Conservation (phyloP, 2,329 filamentous ascomycete species). For the Beauveria brongniartii region DNA sequence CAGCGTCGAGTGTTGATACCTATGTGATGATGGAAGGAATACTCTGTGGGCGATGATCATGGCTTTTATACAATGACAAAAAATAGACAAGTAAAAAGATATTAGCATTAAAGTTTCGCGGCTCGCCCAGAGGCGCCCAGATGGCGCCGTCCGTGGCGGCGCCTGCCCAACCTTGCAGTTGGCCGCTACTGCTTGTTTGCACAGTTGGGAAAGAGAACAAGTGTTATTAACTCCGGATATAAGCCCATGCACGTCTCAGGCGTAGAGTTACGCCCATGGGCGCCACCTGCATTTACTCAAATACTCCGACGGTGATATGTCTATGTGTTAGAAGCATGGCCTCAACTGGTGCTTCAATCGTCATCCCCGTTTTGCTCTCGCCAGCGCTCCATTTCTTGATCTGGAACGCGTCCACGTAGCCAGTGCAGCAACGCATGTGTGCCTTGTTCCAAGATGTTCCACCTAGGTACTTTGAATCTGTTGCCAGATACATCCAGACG, state of each 20-base stretch:
- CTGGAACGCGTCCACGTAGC: conserved; percentile 68
- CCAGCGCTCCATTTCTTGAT: conserved; percentile 51
- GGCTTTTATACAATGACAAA: background rate
- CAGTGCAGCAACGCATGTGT: conserved; percentile 78
- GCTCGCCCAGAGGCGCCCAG: background rate
- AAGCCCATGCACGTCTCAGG: background rate
- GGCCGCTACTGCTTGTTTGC: background rate
- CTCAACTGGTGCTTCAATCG: background rate
- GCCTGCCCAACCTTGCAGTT: background rate
- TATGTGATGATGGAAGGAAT: background rate
- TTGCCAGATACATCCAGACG: conserved; percentile 75
- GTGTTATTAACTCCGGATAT: background rate
- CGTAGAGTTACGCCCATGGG: background rate
- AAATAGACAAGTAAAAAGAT: background rate
- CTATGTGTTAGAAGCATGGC: background rate
- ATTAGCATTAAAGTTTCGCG: background rate
- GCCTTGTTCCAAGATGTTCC: conserved; percentile 75
- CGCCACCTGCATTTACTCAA: background rate
- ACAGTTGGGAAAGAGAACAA: too few species aligned
- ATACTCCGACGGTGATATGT: background rate
- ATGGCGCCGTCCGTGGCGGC: background rate
- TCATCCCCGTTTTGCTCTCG: conserved; percentile 36
- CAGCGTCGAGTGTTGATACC: background rate
- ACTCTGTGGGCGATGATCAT: background rate
- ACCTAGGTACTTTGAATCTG: conserved; percentile 77